Base-by-base conservation (phyloP, 2,329 filamentous ascomycete species). In the Talaromyces sp. region DNA sequence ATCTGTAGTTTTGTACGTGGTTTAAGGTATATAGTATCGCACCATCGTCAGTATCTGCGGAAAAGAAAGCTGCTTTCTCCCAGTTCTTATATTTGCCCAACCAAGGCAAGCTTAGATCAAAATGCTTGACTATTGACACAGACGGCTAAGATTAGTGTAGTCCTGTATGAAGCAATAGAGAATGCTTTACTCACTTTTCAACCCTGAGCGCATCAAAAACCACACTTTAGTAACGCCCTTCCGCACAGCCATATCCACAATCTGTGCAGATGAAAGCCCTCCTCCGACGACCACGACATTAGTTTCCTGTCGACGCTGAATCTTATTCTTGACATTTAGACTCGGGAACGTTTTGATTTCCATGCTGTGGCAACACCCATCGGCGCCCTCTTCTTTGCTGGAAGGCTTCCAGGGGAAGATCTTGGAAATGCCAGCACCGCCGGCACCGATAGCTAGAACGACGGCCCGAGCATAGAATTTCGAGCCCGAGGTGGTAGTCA, bases 61-160 rank as follows among this genome's bases (percentile, higher is more conserved):
- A 84, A 87, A 88, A 92, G 70, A 92, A 94, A 0, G 81, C 80
- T 0, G 89, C 86, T 66, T 92, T 88, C 60, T 89, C 85, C 49
- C 85, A 82, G 67, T 93, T 93, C 51, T 86, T 85, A 70, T 89
- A 93, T 67, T 93, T 93, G 9, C 87, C 88, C 70, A 93, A 88
- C 90, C 90, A 94, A 43, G 83, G 80, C 1, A 93, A 78, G 51
- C 86, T 83, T 20, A 93, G 81, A 62, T 93, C 90, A 59, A 93
- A 93, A 54, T 87, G 86, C 70, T 93, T 93, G 45, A 90, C 80
- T 61, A 33, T 27, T 27, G n/a, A n/a, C n/a, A 32, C 11, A 35
- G 11, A 14, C 14, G 11, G n/a, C n/a, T 5, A 8, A 10, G 3
- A 47, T 33, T 42, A 43, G 46, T 33, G 22, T n/a, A 20, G 8